Evolutionary conservation across 305 asterid genomes (phyloP).

Genomic region (Fraxinus floribunda): DNA sequence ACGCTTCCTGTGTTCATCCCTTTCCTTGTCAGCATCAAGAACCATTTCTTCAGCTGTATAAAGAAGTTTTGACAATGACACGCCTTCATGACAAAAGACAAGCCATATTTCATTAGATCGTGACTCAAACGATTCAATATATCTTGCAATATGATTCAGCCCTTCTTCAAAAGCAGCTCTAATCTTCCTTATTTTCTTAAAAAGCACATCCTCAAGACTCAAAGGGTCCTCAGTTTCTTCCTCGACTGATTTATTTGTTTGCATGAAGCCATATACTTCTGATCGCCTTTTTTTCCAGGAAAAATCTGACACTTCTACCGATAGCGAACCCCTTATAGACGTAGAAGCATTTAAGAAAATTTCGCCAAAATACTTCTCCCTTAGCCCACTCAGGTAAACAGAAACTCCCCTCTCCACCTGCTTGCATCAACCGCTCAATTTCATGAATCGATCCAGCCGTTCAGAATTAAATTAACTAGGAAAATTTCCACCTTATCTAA

Average conservation of each 20-base stretch:
- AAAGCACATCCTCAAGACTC: constrained; percentile 36
- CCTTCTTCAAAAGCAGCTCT: constrained; percentile 68
- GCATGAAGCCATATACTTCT: constrained; percentile 29
- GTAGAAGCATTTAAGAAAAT: constrained; percentile 76
- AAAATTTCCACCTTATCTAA: constrained; percentile 8
- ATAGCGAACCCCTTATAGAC: constrained; percentile 55
- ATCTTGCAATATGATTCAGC: constrained; percentile 90
- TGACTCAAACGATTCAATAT: constrained; percentile 92
- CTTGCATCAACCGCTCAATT: constrained; percentile 30
- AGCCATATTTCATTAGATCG: constrained; percentile 95
- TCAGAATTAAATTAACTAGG: constrained; percentile 17
- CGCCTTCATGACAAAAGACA: constrained; percentile 91
- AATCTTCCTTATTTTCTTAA: constrained; percentile 31
- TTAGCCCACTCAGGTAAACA: constrained; percentile 87
- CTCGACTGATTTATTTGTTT: constrained; percentile 38
- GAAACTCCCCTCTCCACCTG: constrained; percentile 91
- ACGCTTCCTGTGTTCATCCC: constrained; percentile 59
- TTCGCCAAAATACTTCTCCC: constrained; percentile 97
- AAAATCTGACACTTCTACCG: constrained; percentile 41
- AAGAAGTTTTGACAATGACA: constrained; percentile 82
- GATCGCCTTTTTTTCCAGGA: constrained; percentile 35
- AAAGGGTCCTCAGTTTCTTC: constrained; percentile 39
- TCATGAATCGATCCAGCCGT: constrained; percentile 26
- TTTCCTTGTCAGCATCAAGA: constrained; percentile 45
- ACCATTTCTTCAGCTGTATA: constrained; percentile 84